Percentiles rank a stretch among this genome's conserved stretches.
Evolutionary conservation across 306 rosid genomes (phyloP).

Genomic region (Datisca glomerata): DNA sequence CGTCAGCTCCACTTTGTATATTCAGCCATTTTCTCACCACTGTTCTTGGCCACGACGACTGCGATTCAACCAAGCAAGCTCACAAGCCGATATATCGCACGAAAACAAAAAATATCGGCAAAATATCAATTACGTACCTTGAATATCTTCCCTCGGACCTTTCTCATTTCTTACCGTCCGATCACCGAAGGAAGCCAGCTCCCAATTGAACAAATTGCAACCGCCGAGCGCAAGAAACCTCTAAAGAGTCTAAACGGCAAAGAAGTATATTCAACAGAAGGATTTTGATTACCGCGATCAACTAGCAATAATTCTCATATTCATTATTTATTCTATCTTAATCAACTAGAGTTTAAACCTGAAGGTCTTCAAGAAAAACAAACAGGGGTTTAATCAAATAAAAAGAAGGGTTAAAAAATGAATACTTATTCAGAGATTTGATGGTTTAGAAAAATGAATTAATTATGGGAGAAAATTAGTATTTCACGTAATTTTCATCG

Average conservation of each 20-base stretch:
- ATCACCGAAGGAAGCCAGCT: no score
- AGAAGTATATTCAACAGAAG: no score
- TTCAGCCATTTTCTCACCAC: constrained; percentile 49
- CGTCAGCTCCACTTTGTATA: constrained; percentile 28
- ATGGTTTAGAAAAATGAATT: background rate
- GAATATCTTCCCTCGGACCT: constrained; percentile 26
- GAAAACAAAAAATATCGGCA: background rate
- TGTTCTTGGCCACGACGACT: constrained; percentile 46
- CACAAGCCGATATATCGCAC: background rate
- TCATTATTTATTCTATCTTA: no score
- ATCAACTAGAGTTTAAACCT: no score
- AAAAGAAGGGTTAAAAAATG: no score
- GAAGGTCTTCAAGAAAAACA: no score
- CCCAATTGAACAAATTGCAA: constrained; percentile 14
- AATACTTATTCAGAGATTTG: background rate
- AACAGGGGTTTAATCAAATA: no score
- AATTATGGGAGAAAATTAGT: constrained; percentile 10
- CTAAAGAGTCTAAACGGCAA: constrained; percentile 5
- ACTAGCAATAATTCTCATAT: no score
- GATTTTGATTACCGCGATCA: no score
- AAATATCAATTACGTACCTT: constrained; percentile 30
- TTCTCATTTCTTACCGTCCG: constrained; percentile 61
- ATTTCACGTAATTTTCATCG: constrained; percentile 28
- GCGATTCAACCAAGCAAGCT: background rate
- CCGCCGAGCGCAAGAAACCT: constrained; percentile 9